Base-by-base conservation (phyloP, 176 grass and related monocot genomes). In the Pontederia crassipes region DNA sequence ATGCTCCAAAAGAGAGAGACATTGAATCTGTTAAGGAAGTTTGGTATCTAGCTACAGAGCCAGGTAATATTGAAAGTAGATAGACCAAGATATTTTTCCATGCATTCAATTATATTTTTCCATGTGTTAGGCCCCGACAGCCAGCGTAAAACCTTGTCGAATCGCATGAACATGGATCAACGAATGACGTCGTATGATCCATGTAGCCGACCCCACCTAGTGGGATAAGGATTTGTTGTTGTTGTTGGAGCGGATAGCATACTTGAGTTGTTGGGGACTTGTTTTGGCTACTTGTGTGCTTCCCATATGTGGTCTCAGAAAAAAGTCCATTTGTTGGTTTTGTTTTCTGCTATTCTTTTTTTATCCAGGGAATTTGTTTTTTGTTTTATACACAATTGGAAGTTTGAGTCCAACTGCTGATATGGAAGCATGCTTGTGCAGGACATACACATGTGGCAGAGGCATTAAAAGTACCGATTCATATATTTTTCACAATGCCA, bases 401-500 rank as follows among this genome's bases (percentile, higher is more conserved):
- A 57, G 18, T 12, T 28, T 24, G 65, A 29, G 17, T 52, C 53
- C 52, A 57, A 63, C 48, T 81, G 70, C 78, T 75, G 78, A 82
- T 50, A 61, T 84, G 69, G 74, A 49, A n/a, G 66, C 48, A 66
- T 79, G 20, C 49, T 80, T 87, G 32, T 76, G 73, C 78, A 98
- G 93, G 93, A 51, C 93, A 98, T 74, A 89, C 74, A 1, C 93
- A 98, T 69, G 93, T 92, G 76, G 93, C 93, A 13, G 93, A 98
- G 72, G 79, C 71, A 11, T 59, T 98, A 56, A 80, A 98, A 64
- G 73, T 98, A 69, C 93, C 93, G 28, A 79, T 98, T 89, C 93
- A 98, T 78, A 88, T 98, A 83, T 92, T 98, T 70, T 98, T 98
- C 77, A 98, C 93, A 54, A 98, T 98, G 93, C 93, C 93, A 57